Base-by-base conservation (phyloP, 2,329 filamentous ascomycete genomes). In the Orbilia ellipsospora region DNA sequence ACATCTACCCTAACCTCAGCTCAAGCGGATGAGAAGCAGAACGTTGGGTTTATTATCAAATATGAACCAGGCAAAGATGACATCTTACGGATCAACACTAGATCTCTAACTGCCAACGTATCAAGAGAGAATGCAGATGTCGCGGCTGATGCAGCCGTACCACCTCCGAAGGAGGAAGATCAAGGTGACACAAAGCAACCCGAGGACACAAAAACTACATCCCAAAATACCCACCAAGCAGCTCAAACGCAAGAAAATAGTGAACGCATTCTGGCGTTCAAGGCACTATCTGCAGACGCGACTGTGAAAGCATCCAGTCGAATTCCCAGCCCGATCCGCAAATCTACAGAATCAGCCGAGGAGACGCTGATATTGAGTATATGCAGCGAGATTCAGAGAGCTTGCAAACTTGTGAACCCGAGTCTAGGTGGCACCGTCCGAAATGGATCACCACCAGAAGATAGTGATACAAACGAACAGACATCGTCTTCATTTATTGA, bases 1-100 rank as follows among this genome's bases (percentile, higher is more conserved):
- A 97, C 93, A 0, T 94, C 91, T 1, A 95, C 93, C 0, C 86
- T 97, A 4, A 93, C 93, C 0, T 85, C 90, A 0, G 86, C 89
- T 0, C 92, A 97, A 80, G 88, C 88, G 78, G 91, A 97, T 78
- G 90, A 92, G 81, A 83, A 85, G 62, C 90, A 88, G 81, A 98
- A 98, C 78, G 88, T 96, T 0, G 95, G 95, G 0, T 88, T 98
- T 63, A 87, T 96, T 1, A 84, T 99, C 7, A 87, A 88, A 12
- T 98, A 96, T 81, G 87, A 88, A 77, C 88, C 91, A 0, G 88
- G 89, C 0, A 89, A 89, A 54, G 74, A 70, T 45, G 91, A 94
- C 78, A 85, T 94, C 45, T 87, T 90, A 48, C 87, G 94, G 15
- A 90, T 93, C 60, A 98, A 98, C 80, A 97, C 95, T 0, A 86